Conservation (phyloP, 169 alveolate species). For the Plasmodium relictum region DNA sequence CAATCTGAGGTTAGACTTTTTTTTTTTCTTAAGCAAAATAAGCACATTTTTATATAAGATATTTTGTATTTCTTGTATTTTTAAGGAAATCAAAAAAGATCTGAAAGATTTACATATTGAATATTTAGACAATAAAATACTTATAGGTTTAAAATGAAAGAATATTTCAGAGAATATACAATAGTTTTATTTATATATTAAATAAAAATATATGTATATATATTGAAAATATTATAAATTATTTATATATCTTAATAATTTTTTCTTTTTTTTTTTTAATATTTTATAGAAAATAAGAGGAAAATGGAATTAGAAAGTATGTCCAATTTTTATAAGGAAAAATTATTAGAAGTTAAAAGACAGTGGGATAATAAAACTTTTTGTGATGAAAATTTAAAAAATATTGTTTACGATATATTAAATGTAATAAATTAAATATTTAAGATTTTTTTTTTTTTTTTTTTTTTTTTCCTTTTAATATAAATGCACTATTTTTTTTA, state of each 20-base stretch:
- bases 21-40: background rate
- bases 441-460: background rate
- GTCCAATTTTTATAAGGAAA: constrained; percentile 58
- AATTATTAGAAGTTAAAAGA: constrained; percentile 46
- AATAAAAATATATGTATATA: background rate
- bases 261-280: background rate
- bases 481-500: background rate
- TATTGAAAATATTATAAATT: background rate
- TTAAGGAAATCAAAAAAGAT: constrained; percentile 59
- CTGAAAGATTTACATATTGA: constrained; percentile 49
- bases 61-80: background rate
- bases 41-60: background rate
- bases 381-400: constrained; percentile 73
- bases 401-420: constrained; percentile 68
- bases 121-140: constrained; percentile 48
- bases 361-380: constrained; percentile 59
- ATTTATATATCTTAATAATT: background rate
- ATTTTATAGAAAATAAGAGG: constrained; percentile 50
- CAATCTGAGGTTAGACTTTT: constrained; percentile 56
- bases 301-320: constrained; percentile 43
- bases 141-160: constrained; percentile 16
- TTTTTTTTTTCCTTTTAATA: background rate
- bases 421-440: constrained; percentile 39
- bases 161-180: background rate
- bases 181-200: background rate